Conservation (phyloP, 306 rosid genomes). For the Acacia confusa region DNA sequence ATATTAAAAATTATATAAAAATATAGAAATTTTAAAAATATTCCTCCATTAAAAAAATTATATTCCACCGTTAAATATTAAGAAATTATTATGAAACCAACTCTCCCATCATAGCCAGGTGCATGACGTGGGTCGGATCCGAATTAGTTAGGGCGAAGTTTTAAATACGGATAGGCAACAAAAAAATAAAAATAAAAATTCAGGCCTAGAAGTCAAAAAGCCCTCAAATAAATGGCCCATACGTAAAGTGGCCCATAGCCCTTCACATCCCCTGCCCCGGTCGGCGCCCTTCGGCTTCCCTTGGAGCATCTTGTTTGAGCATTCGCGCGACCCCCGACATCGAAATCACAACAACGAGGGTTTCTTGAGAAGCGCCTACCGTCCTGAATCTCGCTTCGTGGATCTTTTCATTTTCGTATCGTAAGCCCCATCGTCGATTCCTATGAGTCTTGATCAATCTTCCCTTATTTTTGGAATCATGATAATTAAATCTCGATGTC, state of each 20-base stretch:
- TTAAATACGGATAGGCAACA: too few relatives aligned
- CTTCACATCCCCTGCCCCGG: neutral
- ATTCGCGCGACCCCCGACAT: neutral
- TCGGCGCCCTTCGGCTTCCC: neutral
- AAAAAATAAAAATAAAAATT: too few relatives aligned
- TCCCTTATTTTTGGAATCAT: conserved; percentile 9
- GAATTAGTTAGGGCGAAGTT: too few relatives aligned
- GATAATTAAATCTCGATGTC: neutral
- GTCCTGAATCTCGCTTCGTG: neutral
- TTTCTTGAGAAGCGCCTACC: neutral
- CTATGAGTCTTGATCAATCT: neutral
- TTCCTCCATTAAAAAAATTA: too few relatives aligned
- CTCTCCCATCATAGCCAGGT: too few relatives aligned
- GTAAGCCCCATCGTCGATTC: neutral
- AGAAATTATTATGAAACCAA: too few relatives aligned
- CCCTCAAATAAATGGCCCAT: neutral
- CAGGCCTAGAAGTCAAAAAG: too few relatives aligned
- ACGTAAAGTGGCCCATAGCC: neutral
- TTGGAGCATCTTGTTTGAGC: neutral
- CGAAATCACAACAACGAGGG: neutral
- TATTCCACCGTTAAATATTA: too few relatives aligned
- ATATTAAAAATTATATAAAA: too few relatives aligned
- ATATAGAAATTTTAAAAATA: too few relatives aligned
- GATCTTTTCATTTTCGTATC: neutral
- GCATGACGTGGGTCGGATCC: too few relatives aligned